Conservation (phyloP, 805 yeast genomes). For the Teunomyces barrocoloradensis region DNA sequence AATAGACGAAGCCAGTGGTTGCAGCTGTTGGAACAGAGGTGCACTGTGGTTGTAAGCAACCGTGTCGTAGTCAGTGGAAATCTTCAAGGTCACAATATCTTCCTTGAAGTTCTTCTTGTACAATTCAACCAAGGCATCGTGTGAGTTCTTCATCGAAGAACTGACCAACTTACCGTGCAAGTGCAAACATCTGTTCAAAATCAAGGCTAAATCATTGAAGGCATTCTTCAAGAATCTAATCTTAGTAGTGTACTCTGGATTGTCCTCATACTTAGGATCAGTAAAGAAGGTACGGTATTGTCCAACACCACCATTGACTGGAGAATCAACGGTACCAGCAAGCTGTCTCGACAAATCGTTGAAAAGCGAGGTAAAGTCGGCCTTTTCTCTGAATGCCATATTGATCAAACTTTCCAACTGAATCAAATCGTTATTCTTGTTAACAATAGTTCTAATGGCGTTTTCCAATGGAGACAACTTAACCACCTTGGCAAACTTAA, state of each 20-base stretch:
- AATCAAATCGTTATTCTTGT: constrained; percentile 69
- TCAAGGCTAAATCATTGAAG: constrained; percentile 66
- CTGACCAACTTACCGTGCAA: constrained; percentile 69
- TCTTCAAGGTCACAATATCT: constrained; percentile 52
- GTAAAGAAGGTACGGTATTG: constrained; percentile 71
- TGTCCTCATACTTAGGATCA: constrained; percentile 33
- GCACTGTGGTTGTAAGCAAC: constrained; percentile 22
- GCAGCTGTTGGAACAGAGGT: constrained; percentile 15
- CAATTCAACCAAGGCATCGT: constrained; percentile 61
- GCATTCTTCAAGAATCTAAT: constrained; percentile 44
- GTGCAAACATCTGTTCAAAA: constrained; percentile 61
- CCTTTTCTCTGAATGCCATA: constrained; percentile 51
- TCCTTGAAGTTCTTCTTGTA: constrained; percentile 64
- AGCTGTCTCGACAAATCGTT: constrained; percentile 66
- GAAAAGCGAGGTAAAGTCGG: constrained; percentile 47
- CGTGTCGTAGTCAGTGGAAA: constrained; percentile 33
- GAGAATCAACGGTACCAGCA: constrained; percentile 87
- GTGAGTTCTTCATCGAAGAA: constrained; percentile 55
- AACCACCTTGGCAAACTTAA: constrained; percentile 45
- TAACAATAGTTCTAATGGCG: constrained; percentile 65
- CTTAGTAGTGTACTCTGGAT: constrained; percentile 28
- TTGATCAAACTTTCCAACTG: constrained; percentile 62
- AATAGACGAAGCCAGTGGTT: constrained; percentile 1
- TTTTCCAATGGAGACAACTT: constrained; percentile 82
- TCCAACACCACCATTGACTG: constrained; percentile 90